A percentile compares a stretch with the other conserved stretches of the same genome.
Conservation (phyloP, 1,284 basidiomycete species). For the Testicularia cyperi region DNA sequence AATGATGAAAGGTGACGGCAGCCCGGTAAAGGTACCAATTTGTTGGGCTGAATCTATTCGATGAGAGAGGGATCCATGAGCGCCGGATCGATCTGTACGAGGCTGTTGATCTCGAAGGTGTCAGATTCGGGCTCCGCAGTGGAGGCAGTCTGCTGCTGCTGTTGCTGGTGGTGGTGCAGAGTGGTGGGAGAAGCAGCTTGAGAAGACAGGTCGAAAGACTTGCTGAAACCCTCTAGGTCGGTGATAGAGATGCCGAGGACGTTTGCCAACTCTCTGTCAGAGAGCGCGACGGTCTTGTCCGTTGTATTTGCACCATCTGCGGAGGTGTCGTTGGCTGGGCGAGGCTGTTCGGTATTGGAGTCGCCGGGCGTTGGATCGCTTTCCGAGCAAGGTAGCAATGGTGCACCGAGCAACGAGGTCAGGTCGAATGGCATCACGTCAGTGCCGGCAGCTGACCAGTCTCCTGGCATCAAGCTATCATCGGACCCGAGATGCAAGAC, state of each 20-base stretch:
- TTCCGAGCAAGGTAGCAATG: no score
- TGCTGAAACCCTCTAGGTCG: slow-evolving; percentile 29
- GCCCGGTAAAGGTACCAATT: background rate
- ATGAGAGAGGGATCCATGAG: background rate
- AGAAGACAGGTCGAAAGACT: no score
- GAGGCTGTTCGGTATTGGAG: background rate
- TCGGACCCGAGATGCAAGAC: no score
- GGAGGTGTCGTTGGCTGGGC: background rate
- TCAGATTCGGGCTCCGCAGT: no score
- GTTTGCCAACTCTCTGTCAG: slow-evolving; percentile 35
- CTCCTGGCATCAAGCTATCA: no score
- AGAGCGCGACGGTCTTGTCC: slow-evolving; percentile 14
- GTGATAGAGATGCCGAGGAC: slow-evolving; percentile 33
- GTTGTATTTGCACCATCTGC: no score
- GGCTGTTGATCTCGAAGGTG: no score
- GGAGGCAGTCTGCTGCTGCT: background rate
- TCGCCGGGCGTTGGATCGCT: slow-evolving; percentile 3
- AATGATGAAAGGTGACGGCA: no score
- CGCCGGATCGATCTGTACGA: background rate
- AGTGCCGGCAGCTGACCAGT: no score
- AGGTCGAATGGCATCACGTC: no score
- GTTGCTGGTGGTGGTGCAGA: background rate
- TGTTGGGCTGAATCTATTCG: no score
- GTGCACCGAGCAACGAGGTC: no score
- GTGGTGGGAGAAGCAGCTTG: background rate